Evolutionary conservation across 495 filamentous ascomycete species (phyloP), one percentile per base, ranked within the genome.

Genomic region (Xylona heveae): DNA sequence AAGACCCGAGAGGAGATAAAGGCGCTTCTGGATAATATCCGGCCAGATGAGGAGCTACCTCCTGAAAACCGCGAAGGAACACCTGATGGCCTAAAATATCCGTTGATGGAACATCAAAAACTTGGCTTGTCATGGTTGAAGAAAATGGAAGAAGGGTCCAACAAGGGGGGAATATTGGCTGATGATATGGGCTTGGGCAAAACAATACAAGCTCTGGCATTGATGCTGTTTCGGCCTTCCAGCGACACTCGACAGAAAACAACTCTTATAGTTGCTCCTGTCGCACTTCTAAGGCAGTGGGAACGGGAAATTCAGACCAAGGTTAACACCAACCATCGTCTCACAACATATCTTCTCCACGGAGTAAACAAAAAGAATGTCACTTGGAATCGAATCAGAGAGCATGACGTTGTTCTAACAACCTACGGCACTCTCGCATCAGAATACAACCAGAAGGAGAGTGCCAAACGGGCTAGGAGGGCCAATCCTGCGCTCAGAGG

Each of bases 101-200:
- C 61, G 1, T 54, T 93, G 3, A 74, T 83, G 54, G 65, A 76
- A 28, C 83, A 93, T 43, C 83, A 93, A 46, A 78, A 81, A 37
- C 47, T 91, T 10, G 83, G 78, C 10, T 47, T 93, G 24, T 59
- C 68, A 0, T 93, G 83, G 83, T 65, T 91, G 58, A 75, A 71
- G 42, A 59, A 67, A 5, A 81, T 78, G 62, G 83, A 93, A 49
- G 66, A 75, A 29, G 68, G 74, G 9, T 61, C 54, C 3, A 77
- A 76, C 36, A 80, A 75, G 41, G 83, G 83, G 23, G 82, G 81
- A 7, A 81, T 92, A 39, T 61, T 88, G 28, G 82, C 78, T 3
- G 80, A 91, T 45, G 81, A 84, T 31, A 97, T 97, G 88, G 88
- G 88, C 7, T 61, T 97, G 6, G 88, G 88, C 14, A 97, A 97